Base-by-base conservation (phyloP, 1,284 basidiomycete species). In the Leccinum subrobustum region DNA sequence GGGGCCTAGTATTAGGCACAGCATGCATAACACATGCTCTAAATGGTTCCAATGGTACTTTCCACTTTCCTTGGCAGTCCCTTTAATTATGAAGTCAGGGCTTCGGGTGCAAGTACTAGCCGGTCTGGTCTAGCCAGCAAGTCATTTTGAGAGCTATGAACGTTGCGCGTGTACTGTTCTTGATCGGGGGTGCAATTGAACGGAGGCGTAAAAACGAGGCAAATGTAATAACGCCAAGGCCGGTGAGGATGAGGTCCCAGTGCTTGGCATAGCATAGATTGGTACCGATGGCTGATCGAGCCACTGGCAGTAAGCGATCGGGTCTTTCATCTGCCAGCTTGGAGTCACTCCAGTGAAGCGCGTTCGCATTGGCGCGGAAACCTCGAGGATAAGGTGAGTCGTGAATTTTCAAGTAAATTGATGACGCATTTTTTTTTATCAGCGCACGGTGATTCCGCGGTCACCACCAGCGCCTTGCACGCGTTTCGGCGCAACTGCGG, bases 361-460 rank as follows among this genome's bases (percentile, higher is more conserved):
- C 44, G 18, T 20, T 47, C 18, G 44, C 12, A 42, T 47, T 47
- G 53, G 9, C 47, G 48, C 14, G 29, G 4, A 18, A 42, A 23
- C 69, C 67, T 62, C 54, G 53, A 67, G 68, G 67, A 52, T 9
- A 65, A 33, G 53, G 69, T n/a, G 66, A 60, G 68, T 56, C 51
- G 39, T 58, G 59, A 57, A 54, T 58, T 47, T n/a, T 9, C 3
- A 20, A 44, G 18, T 44, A 20, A 44, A 44, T 44, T 20, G 6
- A 39, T 31, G 27, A n/a, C n/a, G 16, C 52, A 48, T 50, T 35
- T 48, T 50, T 50, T 47, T 48, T 12, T 11, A 52, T 33, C 27
- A 37, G 39, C 52, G 59, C 25, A 33, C 53, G 18, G 52, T 44
- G 27, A 52, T 58, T n/a, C 7, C 39, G 56, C 33, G 39, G 42